phyloP scores from a whole-genome alignment of 2,329 filamentous ascomycete genomes.

The Botrytis galanthina region DNA sequence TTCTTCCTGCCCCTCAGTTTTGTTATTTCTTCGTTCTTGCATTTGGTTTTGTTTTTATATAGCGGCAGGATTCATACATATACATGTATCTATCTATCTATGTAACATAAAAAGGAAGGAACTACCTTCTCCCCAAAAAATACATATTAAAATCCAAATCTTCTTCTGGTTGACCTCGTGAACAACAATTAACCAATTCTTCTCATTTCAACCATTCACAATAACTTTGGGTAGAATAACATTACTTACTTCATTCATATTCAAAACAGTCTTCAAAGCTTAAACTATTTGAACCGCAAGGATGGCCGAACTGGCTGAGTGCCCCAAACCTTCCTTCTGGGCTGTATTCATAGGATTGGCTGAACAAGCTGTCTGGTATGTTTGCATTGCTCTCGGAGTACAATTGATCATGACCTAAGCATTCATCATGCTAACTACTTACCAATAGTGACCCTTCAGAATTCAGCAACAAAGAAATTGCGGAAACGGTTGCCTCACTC shows the following conservation, averaged over 20 bases:
- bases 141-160: background rate
- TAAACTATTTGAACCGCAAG: background rate
- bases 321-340: background rate
- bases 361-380: background rate
- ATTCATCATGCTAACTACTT: background rate
- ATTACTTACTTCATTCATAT: background rate
- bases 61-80: background rate
- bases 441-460: background rate
- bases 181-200: background rate
- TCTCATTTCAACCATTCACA: background rate
- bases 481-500: background rate
- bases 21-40: background rate
- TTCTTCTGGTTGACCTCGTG: too few species aligned
- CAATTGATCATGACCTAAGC: too few species aligned
- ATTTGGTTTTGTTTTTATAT: background rate
- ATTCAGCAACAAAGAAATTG: background rate
- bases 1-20: background rate
- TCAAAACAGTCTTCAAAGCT: background rate
- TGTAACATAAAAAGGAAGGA: background rate
- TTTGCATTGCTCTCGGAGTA: background rate
- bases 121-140: background rate
- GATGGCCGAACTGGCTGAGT: background rate
- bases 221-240: background rate
- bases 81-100: background rate
- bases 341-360: background rate